Base-by-base conservation (phyloP, 2,329 filamentous ascomycete species). In the Didymella lethalis region DNA sequence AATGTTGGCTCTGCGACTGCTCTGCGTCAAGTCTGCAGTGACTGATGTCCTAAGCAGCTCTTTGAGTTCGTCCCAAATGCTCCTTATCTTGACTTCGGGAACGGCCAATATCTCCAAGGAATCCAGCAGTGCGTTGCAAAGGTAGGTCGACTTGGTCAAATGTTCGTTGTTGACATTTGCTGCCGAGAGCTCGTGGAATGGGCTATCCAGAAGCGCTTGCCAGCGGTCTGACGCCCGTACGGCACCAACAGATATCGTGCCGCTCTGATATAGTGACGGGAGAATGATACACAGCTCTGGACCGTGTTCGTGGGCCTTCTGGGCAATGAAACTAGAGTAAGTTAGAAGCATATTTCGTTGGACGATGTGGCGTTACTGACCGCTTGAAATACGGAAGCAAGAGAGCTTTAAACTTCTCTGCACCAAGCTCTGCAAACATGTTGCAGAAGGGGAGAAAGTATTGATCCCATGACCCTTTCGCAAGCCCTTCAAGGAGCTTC, bases 381-480 rank as follows among this genome's bases (percentile, higher is more conserved):
- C 86, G 92, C 75, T 96, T 91, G 66, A 98, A 93, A 57, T 91
- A 88, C 36, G 87, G 89, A 7, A 93, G 82, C 31, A 96, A 84
- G n/a, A 97, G 81, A 63, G 87, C 88, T 53, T 88, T 85, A 72
- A 98, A 99, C 38, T 91, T 85, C 52, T 89, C 85, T 1, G 84
- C 74, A 45, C 93, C 88, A 34, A 96, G 81, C 53, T 92, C 85
- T 0, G 91, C 89, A 66, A 95, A 88, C 51, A 91, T 88, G 14
- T 89, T 89, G 77, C 92, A 97, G 76, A 98, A 97, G 0, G 88
- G 85, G 43, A 98, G 84, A 74, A 97, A 98, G 81, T 88, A 89
- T 50, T 78, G 78, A 69, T 89, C 86, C 68, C 93, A 84, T 0
- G 84, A 83, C 44, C 90, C 86, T 50, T 85, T 84, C 3, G 86